Conservation (phyloP, 2,329 filamentous ascomycete genomes). For the Cladophialophora bantiana region DNA sequence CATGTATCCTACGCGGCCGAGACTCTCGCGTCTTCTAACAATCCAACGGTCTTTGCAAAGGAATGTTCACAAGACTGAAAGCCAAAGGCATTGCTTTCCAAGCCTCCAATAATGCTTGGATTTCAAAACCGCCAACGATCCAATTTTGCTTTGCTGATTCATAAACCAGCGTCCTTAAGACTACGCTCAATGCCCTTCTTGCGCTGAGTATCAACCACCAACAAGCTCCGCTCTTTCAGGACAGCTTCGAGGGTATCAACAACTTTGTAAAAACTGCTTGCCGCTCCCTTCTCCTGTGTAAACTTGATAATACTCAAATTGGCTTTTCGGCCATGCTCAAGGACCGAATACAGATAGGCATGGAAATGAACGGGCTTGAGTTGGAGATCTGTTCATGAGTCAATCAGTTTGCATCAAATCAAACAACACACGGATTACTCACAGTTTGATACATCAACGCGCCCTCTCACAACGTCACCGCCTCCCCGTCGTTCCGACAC, state of each 20-base stretch:
- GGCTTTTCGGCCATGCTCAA: conserved; percentile 80
- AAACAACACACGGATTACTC: conserved; percentile 50
- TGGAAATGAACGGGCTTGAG: conserved; percentile 90
- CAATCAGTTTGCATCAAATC: conserved; percentile 37
- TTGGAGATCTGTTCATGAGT: conserved; percentile 66
- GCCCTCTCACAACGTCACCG: conserved; percentile 71
- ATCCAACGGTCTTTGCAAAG: conserved; percentile 22
- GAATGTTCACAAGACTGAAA: conserved; percentile 32
- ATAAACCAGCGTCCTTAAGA: conserved; percentile 39
- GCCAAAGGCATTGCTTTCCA: conserved; percentile 9
- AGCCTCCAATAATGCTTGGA: conserved; percentile 12
- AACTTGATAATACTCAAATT: conserved; percentile 83
- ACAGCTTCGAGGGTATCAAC: conserved; percentile 76
- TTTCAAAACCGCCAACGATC: conserved; percentile 11
- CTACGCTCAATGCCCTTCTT: conserved; percentile 69
- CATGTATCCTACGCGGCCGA: conserved; percentile 24
- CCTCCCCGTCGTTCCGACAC: conserved; percentile 79
- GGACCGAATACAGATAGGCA: conserved; percentile 84
- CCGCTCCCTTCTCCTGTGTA: conserved; percentile 89
- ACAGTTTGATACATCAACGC: conserved; percentile 80
- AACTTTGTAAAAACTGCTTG: conserved; percentile 84
- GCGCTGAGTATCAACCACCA: conserved; percentile 72
- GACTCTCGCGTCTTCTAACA: conserved; percentile 20
- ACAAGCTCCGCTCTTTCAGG: conserved; percentile 68
- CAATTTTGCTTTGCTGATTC: conserved; percentile 20